Base-by-base conservation (phyloP, 1,284 basidiomycete species). In the Blastosporella zonata region DNA sequence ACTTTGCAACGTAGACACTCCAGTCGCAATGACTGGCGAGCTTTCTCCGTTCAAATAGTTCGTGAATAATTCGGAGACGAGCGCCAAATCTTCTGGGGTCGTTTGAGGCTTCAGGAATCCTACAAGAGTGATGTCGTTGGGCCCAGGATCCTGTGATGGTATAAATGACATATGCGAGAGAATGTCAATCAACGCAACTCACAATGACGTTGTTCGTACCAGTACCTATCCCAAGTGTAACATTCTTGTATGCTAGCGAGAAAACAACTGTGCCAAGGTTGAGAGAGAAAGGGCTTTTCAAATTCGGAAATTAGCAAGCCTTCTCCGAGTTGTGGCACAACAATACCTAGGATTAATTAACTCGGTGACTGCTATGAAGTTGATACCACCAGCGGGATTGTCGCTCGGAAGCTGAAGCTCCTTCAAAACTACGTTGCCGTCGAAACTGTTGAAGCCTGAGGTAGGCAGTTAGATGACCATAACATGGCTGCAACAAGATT, bases 341-440 rank as follows among this genome's bases (percentile, higher is more conserved):
- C 52, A 23, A 33, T 59, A 79, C 80, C 86, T 88, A 17, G 78
- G 74, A 61, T 91, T 91, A 37, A 63, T 72, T 38, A 91, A 62
- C 44, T 71, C 62, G 0, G 83, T 88, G 9, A 74, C 68, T 10
- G 84, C 79, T 28, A 72, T 60, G 54, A 86, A 84, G 59, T 86
- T 67, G 59, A 91, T 83, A 27, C 88, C 89, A 37, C 85, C 85
- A 0, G 66, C 68, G 1, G 83, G 79, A 62, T 79, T 78, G 59
- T 90, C 86, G 33, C 78, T 79, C 1, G 88, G 89, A n/a, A 91
- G 69, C 60, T 82, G 77, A 57, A 91, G 77, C 56, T 88, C 79
- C 48, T 76, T 65, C 35, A 91, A 70, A 40, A 66, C 53, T 37
- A 88, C 79, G 59, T 79, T 74, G 13, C 73, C 71, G 25, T 74